Conservation (phyloP, 306 rosid genomes). For the Trifolium subterraneum region DNA sequence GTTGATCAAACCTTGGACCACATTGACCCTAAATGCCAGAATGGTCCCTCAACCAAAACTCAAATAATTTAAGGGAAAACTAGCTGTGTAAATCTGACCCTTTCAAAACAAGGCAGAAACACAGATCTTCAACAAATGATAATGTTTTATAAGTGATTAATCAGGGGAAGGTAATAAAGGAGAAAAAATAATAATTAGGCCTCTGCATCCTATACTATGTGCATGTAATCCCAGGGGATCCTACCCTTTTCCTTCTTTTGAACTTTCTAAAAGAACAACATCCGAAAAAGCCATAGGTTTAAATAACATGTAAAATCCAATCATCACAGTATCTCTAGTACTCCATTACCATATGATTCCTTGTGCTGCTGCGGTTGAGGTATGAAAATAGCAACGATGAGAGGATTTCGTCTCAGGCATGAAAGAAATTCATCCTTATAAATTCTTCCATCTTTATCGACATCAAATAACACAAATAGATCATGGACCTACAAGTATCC, state of each 20-base stretch:
- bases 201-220: conserved; percentile 36
- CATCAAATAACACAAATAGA: conserved; percentile 66
- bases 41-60: conserved; percentile 42
- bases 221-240: conserved; percentile 32
- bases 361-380: conserved; percentile 52
- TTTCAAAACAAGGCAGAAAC: conserved; percentile 38
- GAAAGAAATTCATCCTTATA: conserved; percentile 65
- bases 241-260: conserved; percentile 35
- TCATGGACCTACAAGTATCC: conserved; percentile 62
- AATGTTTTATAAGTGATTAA: neutral
- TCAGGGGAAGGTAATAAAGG: conserved; percentile 2
- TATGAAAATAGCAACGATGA: conserved; percentile 76
- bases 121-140: conserved; percentile 36
- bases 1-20: conserved; percentile 37
- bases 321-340: conserved; percentile 52
- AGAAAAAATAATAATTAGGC: neutral
- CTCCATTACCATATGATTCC: conserved; percentile 43
- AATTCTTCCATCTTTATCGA: conserved; percentile 62
- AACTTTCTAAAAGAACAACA: conserved; percentile 29
- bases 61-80: conserved; percentile 23
- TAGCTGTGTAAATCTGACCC: conserved; percentile 46
- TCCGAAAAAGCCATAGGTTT: conserved; percentile 25
- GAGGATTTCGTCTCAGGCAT: conserved; percentile 73
- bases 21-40: conserved; percentile 39
- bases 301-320: conserved; percentile 36